These are phyloP conservation scores for Eucalyptus camaldulensis DNA, from an alignment of 345 rosid genomes.

Conservation along the genomic window DNA sequence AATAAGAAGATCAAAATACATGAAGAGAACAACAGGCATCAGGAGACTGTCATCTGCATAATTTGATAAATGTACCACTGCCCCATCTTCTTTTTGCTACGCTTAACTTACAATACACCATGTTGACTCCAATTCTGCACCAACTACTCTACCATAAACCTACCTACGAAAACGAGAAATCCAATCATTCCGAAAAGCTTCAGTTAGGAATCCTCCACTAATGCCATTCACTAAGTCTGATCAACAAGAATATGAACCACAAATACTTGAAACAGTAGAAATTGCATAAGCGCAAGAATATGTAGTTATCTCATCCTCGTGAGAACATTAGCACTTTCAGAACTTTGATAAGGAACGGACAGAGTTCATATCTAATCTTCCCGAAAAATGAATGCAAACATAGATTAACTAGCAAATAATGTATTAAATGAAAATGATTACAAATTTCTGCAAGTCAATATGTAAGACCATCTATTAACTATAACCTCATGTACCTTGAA, in stretches of 20 bases:
- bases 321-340: background rate
- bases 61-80: background rate
- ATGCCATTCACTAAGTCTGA: no score
- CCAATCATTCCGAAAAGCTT: background rate
- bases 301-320: background rate
- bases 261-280: background rate
- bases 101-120: background rate
- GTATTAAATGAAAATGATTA: background rate
- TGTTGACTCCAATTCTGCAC: background rate
- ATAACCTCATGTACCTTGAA: slow-evolving; percentile 48
- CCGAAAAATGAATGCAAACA: background rate
- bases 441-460: background rate
- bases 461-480: background rate
- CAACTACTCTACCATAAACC: background rate
- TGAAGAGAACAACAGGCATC: background rate
- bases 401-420: background rate
- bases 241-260: background rate
- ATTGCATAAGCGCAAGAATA: background rate
- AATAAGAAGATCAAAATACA: background rate
- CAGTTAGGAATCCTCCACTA: no score
- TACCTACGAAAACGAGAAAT: background rate
- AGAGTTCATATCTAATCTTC: background rate
- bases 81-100: background rate
- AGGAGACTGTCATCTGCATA: background rate
- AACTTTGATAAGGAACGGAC: background rate